Conservation (phyloP, 305 asterid species). For the Plantago rigida region DNA sequence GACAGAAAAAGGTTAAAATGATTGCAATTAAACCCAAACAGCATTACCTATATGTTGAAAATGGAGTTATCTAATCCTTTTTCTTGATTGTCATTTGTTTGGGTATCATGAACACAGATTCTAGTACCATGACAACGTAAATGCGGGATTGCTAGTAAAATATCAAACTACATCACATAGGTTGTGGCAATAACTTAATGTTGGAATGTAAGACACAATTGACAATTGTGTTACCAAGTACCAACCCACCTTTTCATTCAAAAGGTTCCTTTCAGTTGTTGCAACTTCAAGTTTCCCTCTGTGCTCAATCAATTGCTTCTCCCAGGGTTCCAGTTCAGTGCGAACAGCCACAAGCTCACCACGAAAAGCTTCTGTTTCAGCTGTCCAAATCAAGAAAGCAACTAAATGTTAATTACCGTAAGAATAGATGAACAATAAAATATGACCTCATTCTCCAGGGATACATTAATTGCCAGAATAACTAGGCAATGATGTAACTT, state of each 20-base stretch:
- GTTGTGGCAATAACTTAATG: background rate
- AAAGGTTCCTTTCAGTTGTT: constrained; percentile 61
- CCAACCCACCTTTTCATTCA: constrained; percentile 56
- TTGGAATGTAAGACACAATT: background rate
- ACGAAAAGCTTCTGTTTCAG: constrained; percentile 69
- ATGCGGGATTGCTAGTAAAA: background rate
- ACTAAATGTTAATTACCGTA: constrained; percentile 10
- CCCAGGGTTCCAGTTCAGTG: constrained; percentile 89
- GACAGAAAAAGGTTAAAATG: background rate
- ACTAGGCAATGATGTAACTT: background rate
- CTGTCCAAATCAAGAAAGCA: constrained; percentile 37
- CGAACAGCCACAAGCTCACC: constrained; percentile 78
- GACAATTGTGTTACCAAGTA: background rate
- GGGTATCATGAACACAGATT: background rate
- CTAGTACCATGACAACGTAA: background rate
- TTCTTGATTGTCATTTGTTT: background rate
- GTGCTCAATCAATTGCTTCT: constrained; percentile 74
- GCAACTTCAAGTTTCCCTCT: constrained; percentile 85
- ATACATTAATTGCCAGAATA: background rate
- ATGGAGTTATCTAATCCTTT: background rate
- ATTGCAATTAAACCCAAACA: background rate
- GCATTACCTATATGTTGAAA: background rate
- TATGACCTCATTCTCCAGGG: background rate
- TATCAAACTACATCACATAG: background rate
- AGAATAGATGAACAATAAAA: background rate